Evolutionary conservation across 805 yeast genomes (phyloP).

Genomic region (Tetrapisispora fleetii): DNA sequence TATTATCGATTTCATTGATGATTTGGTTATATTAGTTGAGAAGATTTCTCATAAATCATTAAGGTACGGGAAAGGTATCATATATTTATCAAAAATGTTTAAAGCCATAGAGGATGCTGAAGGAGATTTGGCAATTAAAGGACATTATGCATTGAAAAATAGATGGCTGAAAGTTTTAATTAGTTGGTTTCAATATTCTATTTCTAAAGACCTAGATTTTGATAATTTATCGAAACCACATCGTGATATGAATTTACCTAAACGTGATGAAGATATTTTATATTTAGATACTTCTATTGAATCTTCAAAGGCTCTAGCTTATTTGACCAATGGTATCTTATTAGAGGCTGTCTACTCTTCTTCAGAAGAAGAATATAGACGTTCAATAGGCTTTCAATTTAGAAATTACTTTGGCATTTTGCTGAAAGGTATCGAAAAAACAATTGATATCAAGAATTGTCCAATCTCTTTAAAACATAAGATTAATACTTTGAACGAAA

Average conservation of each 20-base stretch:
- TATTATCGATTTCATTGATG: conserved; percentile 28
- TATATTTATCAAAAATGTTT: conserved; percentile 28
- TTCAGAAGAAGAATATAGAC: conserved; percentile 41
- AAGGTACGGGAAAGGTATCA: conserved; percentile 25
- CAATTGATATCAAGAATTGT: conserved; percentile 27
- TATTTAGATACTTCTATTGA: conserved; percentile 56
- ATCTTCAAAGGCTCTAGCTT: conserved; percentile 47
- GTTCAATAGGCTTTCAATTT: conserved; percentile 51
- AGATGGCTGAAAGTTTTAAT: conserved; percentile 36
- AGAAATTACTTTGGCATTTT: conserved; percentile 62
- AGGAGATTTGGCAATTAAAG: conserved; percentile 22
- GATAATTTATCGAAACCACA: conserved; percentile 27
- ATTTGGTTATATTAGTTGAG: conserved; percentile 20
- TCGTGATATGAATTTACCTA: conserved; percentile 28
- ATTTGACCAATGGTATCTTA: conserved; percentile 45
- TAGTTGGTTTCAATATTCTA: conserved; percentile 47
- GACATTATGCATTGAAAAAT: conserved; percentile 42
- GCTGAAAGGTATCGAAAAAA: conserved; percentile 34
- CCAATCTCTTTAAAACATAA: conserved; percentile 41
- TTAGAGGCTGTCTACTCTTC: conserved; percentile 50
- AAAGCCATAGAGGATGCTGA: conserved; percentile 26
- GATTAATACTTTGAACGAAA: conserved; percentile 46
- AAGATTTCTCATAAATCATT: conserved; percentile 17
- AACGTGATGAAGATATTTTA: conserved; percentile 38
- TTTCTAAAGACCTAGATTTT: conserved; percentile 32